Base-by-base conservation (phyloP, 192 early-diverging fungal genomes). In the Backusella luteola region DNA sequence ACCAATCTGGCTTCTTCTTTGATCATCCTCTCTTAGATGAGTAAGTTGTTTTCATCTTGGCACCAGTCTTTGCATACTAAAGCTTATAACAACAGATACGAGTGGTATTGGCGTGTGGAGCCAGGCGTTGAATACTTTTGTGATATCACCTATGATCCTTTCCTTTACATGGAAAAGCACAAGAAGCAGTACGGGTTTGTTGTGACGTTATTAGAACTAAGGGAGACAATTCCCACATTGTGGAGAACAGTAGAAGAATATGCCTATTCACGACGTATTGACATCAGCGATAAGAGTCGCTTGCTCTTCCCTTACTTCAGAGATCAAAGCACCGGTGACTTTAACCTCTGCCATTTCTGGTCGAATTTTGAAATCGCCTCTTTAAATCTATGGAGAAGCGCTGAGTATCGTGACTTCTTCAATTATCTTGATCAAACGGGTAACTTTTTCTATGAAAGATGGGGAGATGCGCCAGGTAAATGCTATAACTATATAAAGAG, bases 291-390 rank as follows among this genome's bases (percentile, higher is more conserved):
- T 29, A 56, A 53, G 6, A 67, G 69, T 12, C 38, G 21, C 35
- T 52, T 77, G 6, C 76, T 84, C 35, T 80, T 80, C 63, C 82
- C 82, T 35, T 84, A 80, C 29, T 84, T 84, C 41, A 34, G 56
- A 36, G 76, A 84, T 63, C 41, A 78, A 29, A 49, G 42, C 14
- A 76, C 66, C 1, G 76, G 78, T 29, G 81, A 84, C 29, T 93
- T 92, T 77, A 93, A 93, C 73, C 34, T 85, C 44, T 94, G 93
- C 75, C 92, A 94, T 79, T 93, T 93, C 66, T 94, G 93, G 93
- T 90, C 88, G 17, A 94, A 94, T 73, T 94, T 94, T 78, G 93
- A 94, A 76, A 94, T 94, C 56, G 93, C 89, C 5, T 85, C 85
- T 59, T 77, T 94, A 8, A 80, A 87, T 56, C 86, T 92, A 39